These are phyloP conservation scores for Furcasterigmium furcatum DNA, from an alignment of 2,329 filamentous ascomycete genomes.

Conservation along the genomic window DNA sequence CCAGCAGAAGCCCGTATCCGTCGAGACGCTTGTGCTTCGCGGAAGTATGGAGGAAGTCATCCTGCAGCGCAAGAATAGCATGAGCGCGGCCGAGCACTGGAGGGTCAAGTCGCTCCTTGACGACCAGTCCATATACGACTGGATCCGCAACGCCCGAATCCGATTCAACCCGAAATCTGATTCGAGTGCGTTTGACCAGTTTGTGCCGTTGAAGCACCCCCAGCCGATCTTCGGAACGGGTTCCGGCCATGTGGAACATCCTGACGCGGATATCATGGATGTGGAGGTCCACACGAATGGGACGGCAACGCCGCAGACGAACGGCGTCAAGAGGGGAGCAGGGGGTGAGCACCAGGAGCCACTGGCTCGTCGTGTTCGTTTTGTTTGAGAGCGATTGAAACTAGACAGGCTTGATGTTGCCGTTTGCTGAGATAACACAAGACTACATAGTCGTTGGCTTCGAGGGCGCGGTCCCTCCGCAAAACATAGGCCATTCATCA, in stretches of 20 bases:
- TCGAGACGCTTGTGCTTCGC: constrained; percentile 80
- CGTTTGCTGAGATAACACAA: no score
- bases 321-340: constrained; percentile 18
- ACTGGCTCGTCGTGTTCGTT: constrained; percentile 27
- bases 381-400: constrained; percentile 11
- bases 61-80: constrained; percentile 66
- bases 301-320: constrained; percentile 1
- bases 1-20: constrained; percentile 72
- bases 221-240: constrained; percentile 50
- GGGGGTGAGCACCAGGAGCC: constrained; percentile 14
- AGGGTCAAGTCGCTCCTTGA: constrained; percentile 55
- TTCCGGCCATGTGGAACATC: constrained; percentile 37
- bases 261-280: constrained; percentile 42
- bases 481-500: no score
- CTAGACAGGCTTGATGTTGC: no score
- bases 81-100: constrained; percentile 66
- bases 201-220: constrained; percentile 39
- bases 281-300: constrained; percentile 11
- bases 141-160: constrained; percentile 53
- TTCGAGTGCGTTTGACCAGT: constrained; percentile 39
- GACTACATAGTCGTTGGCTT: no score
- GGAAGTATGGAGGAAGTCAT: constrained; percentile 85
- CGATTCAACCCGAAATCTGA: constrained; percentile 23
- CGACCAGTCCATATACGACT: constrained; percentile 54
- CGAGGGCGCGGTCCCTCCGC: no score